Conservation (phyloP, 2,329 filamentous ascomycete species). For the Clarireedia paspali region DNA sequence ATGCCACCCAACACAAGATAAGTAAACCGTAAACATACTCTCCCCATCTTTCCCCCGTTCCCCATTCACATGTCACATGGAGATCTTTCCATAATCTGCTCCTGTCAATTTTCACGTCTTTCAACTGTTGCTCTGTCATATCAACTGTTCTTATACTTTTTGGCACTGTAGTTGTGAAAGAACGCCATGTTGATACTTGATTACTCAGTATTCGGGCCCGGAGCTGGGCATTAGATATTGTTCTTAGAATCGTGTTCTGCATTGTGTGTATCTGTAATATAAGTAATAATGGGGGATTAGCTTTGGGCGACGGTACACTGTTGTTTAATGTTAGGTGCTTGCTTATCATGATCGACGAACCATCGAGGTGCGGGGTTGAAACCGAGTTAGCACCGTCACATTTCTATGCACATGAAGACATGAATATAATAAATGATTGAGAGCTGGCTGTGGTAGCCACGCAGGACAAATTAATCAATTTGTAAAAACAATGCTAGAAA, state of each 20-base stretch:
- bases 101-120: slow-evolving; percentile 48
- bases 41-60: slow-evolving; percentile 59
- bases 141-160: slow-evolving; percentile 17
- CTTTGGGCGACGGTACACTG: too few relatives aligned
- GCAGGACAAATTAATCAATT: neutral
- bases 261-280: neutral
- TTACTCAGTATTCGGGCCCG: neutral
- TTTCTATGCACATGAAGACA: too few relatives aligned
- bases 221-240: neutral
- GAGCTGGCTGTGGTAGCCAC: too few relatives aligned
- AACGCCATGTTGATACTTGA: neutral
- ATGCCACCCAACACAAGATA: too few relatives aligned
- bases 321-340: too few relatives aligned
- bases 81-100: slow-evolving; percentile 54
- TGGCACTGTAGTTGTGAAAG: slow-evolving; percentile 14
- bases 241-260: neutral
- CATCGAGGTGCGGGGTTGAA: too few relatives aligned
- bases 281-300: too few relatives aligned
- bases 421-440: too few relatives aligned
- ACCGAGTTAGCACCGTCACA: too few relatives aligned
- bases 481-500: neutral
- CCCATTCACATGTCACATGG: slow-evolving; percentile 61
- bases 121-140: slow-evolving; percentile 43
- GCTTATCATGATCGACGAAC: too few relatives aligned
- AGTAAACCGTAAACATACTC: slow-evolving; percentile 39